A percentile compares a stretch with the other conserved stretches of the same genome.
These are phyloP conservation scores for Boletus reticulatus DNA, from an alignment of 768 basidiomycete genomes.

Conservation along the genomic window DNA sequence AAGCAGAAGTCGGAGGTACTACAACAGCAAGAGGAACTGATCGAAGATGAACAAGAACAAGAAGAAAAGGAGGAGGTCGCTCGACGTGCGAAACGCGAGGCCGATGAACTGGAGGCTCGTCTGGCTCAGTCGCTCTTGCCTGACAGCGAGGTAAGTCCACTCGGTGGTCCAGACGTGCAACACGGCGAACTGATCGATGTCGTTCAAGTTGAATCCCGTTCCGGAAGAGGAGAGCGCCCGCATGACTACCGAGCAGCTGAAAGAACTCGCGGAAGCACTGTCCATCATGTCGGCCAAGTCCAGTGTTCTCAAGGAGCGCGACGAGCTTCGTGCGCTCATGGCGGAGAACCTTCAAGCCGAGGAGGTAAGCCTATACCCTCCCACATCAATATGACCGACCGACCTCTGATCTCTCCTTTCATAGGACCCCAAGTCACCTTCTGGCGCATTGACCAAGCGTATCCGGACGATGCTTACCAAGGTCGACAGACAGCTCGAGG, in stretches of 20 bases:
- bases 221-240: conserved; percentile 67
- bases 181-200: neutral
- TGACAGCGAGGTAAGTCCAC: conserved; percentile 72
- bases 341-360: conserved; percentile 90
- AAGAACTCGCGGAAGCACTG: no score
- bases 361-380: conserved; percentile 48
- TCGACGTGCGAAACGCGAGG: conserved; percentile 80
- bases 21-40: conserved; percentile 98
- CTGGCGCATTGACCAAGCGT: conserved; percentile 88
- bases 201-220: conserved; percentile 60
- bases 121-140: conserved; percentile 82
- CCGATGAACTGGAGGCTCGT: conserved; percentile 74
- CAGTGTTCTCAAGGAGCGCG: conserved; percentile 92
- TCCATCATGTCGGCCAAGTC: conserved; percentile 91
- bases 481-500: conserved; percentile 88
- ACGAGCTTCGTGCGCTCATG: conserved; percentile 89
- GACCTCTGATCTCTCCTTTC: neutral
- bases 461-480: conserved; percentile 95
- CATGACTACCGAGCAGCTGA: no score
- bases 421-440: conserved; percentile 77
- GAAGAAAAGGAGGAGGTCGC: conserved; percentile 93
- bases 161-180: neutral
- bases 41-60: conserved; percentile 98
- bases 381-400: neutral
- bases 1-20: conserved; percentile 98